Evolutionary conservation across 306 rosid genomes (phyloP), one percentile per base, ranked within the genome.

Genomic region (Cucumis hystrix): DNA sequence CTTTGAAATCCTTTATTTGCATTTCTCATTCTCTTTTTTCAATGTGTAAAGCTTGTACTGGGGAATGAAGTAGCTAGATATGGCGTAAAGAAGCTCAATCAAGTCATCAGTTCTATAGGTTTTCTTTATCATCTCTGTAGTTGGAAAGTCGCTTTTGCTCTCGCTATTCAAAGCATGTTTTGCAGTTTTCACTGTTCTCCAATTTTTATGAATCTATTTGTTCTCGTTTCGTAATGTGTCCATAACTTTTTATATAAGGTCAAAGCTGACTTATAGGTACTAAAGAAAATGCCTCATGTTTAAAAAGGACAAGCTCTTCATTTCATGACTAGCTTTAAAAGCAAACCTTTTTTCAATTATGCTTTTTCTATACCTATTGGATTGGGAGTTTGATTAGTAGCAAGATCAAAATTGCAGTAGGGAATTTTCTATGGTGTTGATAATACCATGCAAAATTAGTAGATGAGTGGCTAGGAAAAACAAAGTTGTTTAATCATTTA

Each of bases 401-500:
- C 21, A 7, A 58, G 39, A 68, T 68, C 18, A 43, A 43, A 68
- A 68, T 4, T 68, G 21, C 56, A 40, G 54, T 18, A 70, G 57
- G 21, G 14, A 20, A 70, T 43, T 47, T 47, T 17, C 21, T 3
- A 23, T 70, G 58, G 25, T 47, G 23, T 45, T 14, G 21, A 64
- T 39, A n/a, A 68, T 68, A 40, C 37, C 55, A 41, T 6, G 55
- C 43, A 37, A n/a, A 68, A 41, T 16, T 13, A n/a, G 58, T 30
- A 47, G 75, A 45, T 28, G 33, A 13, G 88, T 59, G 35, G 25
- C 7, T 80, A 78, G 92, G 90, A 83, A 80, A 84, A 74, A 83
- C 81, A 79, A 83, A 84, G 64, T 71, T 20, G 65, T 83, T 21
- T 23, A 79, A 81, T 20, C 74, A 77, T 62, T 86, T 79, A 28